Evolutionary conservation across 139 green algal genomes (phyloP).

Genomic region (Pseudopediastrum boryanum): DNA sequence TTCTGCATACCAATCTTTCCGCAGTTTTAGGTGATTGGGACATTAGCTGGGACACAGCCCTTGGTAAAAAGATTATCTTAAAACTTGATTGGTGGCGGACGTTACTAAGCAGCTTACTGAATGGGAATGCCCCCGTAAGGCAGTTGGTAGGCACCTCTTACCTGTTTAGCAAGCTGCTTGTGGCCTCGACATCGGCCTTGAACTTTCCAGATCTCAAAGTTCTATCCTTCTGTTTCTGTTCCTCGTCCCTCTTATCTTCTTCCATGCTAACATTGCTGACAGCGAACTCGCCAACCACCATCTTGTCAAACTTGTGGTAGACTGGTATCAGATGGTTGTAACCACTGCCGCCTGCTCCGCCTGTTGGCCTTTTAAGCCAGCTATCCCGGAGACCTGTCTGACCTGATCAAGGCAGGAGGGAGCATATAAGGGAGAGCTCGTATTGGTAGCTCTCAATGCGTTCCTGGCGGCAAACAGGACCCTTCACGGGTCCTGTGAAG

Average conservation of each 20-base stretch:
- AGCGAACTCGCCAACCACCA: conserved; percentile 56
- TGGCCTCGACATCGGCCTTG: conserved; percentile 42
- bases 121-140: too few species aligned
- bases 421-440: too few species aligned
- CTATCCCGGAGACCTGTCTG: too few species aligned
- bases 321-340: background rate
- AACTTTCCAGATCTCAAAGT: conserved; percentile 57
- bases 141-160: background rate
- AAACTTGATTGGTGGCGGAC: background rate
- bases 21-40: too few species aligned
- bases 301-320: conserved; percentile 3
- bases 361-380: too few species aligned
- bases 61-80: too few species aligned
- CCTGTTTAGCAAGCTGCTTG: conserved; percentile 46
- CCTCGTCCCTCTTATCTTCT: conserved; percentile 52
- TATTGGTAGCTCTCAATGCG: too few species aligned
- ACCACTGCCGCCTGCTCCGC: background rate
- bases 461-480: too few species aligned
- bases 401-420: too few species aligned
- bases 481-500: too few species aligned
- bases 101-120: background rate
- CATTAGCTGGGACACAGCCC: too few species aligned
- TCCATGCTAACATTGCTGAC: conserved; percentile 49
- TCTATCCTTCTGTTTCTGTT: conserved; percentile 40
- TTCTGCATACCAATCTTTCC: too few species aligned